These are phyloP conservation scores for Rhynchospora tenuis DNA, from an alignment of 176 grass and related monocot genomes.

Conservation along the genomic window DNA sequence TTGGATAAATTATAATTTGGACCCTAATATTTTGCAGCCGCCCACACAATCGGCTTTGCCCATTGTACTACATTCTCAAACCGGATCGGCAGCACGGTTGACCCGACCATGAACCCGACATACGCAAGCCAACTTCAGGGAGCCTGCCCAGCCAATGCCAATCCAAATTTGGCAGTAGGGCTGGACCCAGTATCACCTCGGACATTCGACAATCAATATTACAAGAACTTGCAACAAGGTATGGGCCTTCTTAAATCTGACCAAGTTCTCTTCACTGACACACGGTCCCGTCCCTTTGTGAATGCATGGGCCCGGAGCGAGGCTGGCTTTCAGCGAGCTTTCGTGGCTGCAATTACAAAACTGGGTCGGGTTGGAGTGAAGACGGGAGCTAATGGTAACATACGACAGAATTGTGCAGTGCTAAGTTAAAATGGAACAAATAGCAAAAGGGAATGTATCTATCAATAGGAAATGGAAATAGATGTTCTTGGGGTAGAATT, in stretches of 20 bases:
- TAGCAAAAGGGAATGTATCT: constrained; percentile 22
- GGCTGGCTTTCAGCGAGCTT: constrained; percentile 49
- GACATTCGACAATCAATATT: constrained; percentile 90
- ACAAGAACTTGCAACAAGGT: constrained; percentile 62
- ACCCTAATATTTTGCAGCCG: constrained; percentile 32
- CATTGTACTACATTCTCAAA: constrained; percentile 70
- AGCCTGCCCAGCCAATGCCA: constrained; percentile 63
- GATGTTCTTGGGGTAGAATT: neutral
- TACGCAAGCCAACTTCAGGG: constrained; percentile 58
- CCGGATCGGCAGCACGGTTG: constrained; percentile 43
- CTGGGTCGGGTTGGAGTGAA: constrained; percentile 81
- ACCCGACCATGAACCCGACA: constrained; percentile 49
- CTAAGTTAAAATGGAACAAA: constrained; percentile 39
- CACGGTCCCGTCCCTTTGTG: constrained; percentile 47
- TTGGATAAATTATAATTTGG: neutral
- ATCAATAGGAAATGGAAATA: constrained; percentile 18
- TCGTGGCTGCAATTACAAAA: constrained; percentile 55
- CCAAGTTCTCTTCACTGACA: constrained; percentile 74
- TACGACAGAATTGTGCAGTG: constrained; percentile 67
- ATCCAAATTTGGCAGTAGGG: constrained; percentile 65
- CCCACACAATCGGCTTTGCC: constrained; percentile 76
- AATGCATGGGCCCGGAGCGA: constrained; percentile 45
- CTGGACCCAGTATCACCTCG: constrained; percentile 59
- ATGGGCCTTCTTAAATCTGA: constrained; percentile 70
- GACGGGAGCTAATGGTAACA: constrained; percentile 65